Percentiles rank a stretch among this genome's conserved stretches.
Evolutionary conservation across 2,329 filamentous ascomycete genomes (phyloP).

Genomic region (Penicillium frequentans): DNA sequence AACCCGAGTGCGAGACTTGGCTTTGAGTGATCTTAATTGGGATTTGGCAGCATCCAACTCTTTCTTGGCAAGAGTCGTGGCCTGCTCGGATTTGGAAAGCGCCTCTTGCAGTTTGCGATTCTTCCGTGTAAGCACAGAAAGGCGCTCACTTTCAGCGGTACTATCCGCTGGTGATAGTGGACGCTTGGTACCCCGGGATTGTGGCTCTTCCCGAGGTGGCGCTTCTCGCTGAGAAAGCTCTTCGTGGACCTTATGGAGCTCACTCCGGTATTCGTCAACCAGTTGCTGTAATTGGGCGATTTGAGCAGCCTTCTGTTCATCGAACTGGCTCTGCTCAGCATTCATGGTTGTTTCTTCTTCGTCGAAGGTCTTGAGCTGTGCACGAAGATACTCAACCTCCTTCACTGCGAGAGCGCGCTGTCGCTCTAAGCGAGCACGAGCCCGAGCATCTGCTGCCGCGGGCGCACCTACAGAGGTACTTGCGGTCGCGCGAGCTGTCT

Average conservation of each 20-base stretch:
- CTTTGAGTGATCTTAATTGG: constrained; percentile 68
- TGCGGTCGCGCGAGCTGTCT: constrained; percentile 61
- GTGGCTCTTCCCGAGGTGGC: constrained; percentile 42
- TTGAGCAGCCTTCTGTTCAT: constrained; percentile 71
- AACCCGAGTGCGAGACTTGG: constrained; percentile 74
- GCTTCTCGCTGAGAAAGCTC: constrained; percentile 69
- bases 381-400: constrained; percentile 90
- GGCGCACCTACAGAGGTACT: constrained; percentile 33
- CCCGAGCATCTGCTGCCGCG: constrained; percentile 61
- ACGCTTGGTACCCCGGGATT: constrained; percentile 61
- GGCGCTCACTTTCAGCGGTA: constrained; percentile 63
- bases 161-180: constrained; percentile 57
- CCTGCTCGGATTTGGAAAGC: constrained; percentile 67
- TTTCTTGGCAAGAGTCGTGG: constrained; percentile 68
- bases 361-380: constrained; percentile 86
- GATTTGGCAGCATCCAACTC: constrained; percentile 71
- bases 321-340: constrained; percentile 65
- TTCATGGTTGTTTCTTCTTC: constrained; percentile 85
- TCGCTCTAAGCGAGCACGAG: constrained; percentile 74
- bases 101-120: constrained; percentile 83
- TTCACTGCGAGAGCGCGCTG: constrained; percentile 84
- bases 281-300: constrained; percentile 82
- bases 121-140: constrained; percentile 83
- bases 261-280: constrained; percentile 80
- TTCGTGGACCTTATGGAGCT: constrained; percentile 71